Conservation (phyloP, 164 flowering plant species). For the Hamamelis virginiana region DNA sequence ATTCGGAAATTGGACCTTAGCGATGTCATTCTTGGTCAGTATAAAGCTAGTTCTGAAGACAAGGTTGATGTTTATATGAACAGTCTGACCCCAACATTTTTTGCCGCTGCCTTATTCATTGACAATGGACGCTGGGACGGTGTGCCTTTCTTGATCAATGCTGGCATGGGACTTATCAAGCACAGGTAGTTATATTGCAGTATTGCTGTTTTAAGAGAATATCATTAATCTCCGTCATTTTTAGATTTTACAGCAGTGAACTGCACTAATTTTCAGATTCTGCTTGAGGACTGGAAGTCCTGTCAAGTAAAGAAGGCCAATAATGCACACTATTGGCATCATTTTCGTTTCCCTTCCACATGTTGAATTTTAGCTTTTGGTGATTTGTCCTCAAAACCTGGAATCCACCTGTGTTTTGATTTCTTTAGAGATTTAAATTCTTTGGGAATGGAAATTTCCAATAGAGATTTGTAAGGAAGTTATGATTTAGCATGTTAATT, state of each 20-base stretch:
- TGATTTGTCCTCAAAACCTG: too few relatives aligned
- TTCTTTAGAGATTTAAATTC: neutral
- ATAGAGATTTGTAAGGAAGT: neutral
- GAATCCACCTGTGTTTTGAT: too few relatives aligned
- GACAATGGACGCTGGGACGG: constrained; percentile 83
- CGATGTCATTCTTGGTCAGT: constrained; percentile 58
- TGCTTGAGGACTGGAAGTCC: neutral
- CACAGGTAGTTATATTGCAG: constrained; percentile 43
- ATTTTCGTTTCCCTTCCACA: too few relatives aligned
- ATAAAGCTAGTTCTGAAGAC: constrained; percentile 42
- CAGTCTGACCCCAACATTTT: constrained; percentile 55
- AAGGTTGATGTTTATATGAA: constrained; percentile 35
- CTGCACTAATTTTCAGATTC: neutral
- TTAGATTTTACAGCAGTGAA: too few relatives aligned
- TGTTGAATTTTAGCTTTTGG: too few relatives aligned
- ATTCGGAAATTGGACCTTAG: constrained; percentile 44
- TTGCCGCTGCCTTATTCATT: constrained; percentile 56
- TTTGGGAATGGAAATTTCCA: neutral
- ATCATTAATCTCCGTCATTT: too few relatives aligned
- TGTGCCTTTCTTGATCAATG: constrained; percentile 60
- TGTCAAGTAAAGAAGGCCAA: neutral
- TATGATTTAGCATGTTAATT: neutral
- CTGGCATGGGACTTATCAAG: constrained; percentile 62
- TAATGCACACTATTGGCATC: too few relatives aligned
- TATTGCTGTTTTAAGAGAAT: neutral